Evolutionary conservation across 257 asterid genomes (phyloP).

Genomic region (Nicotiana paniculata): DNA sequence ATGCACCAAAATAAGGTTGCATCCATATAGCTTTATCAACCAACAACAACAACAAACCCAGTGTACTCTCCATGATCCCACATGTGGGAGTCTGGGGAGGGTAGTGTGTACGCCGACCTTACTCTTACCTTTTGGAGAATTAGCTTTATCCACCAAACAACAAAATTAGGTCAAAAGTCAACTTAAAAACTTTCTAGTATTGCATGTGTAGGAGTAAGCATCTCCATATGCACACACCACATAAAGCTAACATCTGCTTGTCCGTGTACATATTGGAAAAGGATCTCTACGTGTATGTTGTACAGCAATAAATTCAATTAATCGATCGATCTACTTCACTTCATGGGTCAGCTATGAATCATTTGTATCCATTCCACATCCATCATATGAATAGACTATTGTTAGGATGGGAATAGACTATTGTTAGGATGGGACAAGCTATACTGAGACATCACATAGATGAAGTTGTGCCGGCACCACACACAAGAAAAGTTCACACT

Average conservation of each 20-base stretch:
- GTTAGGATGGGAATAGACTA: background rate
- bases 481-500: background rate
- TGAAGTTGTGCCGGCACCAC: background rate
- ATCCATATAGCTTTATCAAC: background rate
- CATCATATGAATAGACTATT: background rate
- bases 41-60: no score
- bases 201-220: background rate
- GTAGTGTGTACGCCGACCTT: no score
- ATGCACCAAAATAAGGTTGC: background rate
- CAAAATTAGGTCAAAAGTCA: background rate
- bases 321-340: background rate
- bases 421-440: background rate
- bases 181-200: background rate
- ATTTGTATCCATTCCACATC: background rate
- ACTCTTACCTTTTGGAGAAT: no score
- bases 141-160: background rate
- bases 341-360: background rate
- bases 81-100: no score
- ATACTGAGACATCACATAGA: background rate
- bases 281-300: background rate
- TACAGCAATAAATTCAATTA: background rate
- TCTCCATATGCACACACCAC: background rate
- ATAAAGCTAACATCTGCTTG: background rate
- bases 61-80: no score
- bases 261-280: background rate